Evolutionary conservation across 1,139 yeast species (phyloP), one percentile per base, ranked within the genome.

Genomic region (Nakaseomyces nivariensis): DNA sequence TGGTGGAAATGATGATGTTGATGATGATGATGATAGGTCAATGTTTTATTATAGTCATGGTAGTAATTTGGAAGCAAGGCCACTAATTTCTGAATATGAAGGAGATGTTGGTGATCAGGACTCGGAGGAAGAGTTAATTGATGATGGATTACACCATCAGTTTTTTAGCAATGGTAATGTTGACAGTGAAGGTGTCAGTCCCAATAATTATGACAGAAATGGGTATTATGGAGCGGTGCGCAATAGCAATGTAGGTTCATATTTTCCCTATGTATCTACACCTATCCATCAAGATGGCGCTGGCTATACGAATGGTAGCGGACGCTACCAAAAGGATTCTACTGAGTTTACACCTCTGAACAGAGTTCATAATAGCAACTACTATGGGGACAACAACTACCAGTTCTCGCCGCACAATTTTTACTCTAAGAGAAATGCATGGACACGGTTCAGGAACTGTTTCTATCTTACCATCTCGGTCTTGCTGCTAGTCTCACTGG

Each of bases 351-450:
- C 44, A 8, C 44, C 44, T 10, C 8, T 41, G 49, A 44, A 51
- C 46, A 41, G 45, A 47, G 38, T 32, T 33, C 7, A 33, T n/a
- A 33, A 33, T n/a, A 33, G 13, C 44, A 13, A 37, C 57, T 6
- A 51, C 54, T 41, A 29, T 29, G 34, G 27, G 13, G 44, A 41
- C 27, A 52, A 54, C 38, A 53, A 70, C 49, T 68, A 72, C 24
- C 42, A 38, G 42, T 80, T 81, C 44, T 81, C 83, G 13, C 87
- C 87, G 0, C 84, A 81, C 56, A 71, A 76, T 55, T 75, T 75
- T 50, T 70, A 63, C 50, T 67, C 68, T 13, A 62, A 61, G 42
- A 62, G 59, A 48, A 63, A 67, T 5, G 58, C 63, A 4, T 65
- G 66, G 60, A 56, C 62, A 5, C 63, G 57, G 43, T 49, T 70